Percentiles rank a stretch among this genome's conserved stretches.
phyloP scores from a whole-genome alignment of 2,329 filamentous ascomycete species.

The Eurotiales sp. region DNA sequence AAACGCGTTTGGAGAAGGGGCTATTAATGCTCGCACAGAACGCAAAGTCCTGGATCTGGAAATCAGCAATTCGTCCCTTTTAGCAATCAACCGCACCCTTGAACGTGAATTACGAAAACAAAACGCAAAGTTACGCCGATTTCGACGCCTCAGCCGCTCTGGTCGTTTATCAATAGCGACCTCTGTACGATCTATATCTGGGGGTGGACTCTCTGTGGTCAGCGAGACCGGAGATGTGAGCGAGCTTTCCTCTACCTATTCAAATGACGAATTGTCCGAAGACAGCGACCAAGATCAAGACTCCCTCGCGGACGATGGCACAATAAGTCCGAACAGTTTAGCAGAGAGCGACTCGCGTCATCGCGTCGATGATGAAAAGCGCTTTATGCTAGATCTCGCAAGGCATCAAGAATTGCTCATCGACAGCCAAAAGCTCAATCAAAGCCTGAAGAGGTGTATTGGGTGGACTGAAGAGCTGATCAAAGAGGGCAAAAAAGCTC shows the following conservation, averaged over 20 bases:
- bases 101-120: conserved; percentile 91
- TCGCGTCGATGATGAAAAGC: conserved; percentile 72
- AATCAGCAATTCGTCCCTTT: conserved; percentile 90
- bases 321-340: conserved; percentile 31
- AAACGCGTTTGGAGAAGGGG: conserved; percentile 64
- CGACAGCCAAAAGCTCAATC: conserved; percentile 82
- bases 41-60: conserved; percentile 94
- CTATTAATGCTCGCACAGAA: conserved; percentile 84
- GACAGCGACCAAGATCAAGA: conserved; percentile 39
- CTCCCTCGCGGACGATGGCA: conserved; percentile 31
- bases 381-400: conserved; percentile 76
- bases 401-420: conserved; percentile 82
- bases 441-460: conserved; percentile 86
- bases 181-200: conserved; percentile 44
- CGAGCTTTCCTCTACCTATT: conserved; percentile 27
- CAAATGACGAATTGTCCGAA: conserved; percentile 36
- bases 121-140: conserved; percentile 80
- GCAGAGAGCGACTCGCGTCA: conserved; percentile 46
- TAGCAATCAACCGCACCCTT: conserved; percentile 90
- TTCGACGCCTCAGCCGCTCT: conserved; percentile 76
- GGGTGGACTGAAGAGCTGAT: conserved; percentile 89
- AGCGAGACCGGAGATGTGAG: conserved; percentile 40
- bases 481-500: conserved; percentile 78
- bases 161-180: conserved; percentile 65
- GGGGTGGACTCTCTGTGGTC: conserved; percentile 42